Conservation (phyloP, 495 filamentous ascomycete species). For the Stereocaulon alpinum region DNA sequence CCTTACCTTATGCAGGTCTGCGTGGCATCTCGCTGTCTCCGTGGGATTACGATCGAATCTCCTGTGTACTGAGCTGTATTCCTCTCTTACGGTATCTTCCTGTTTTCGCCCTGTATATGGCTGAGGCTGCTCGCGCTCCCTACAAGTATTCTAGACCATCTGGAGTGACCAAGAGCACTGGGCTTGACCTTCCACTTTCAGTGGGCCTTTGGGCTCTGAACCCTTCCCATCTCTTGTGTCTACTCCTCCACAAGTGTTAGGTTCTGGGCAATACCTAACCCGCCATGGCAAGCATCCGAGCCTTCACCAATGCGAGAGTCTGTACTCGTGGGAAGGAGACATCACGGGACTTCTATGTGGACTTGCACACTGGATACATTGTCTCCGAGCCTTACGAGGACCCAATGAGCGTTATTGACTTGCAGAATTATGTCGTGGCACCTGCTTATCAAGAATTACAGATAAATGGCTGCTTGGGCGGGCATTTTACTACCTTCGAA, state of each 20-base stretch:
- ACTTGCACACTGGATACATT: conserved; percentile 29
- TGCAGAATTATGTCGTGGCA: conserved; percentile 66
- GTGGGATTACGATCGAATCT: background rate
- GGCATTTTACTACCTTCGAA: conserved; percentile 73
- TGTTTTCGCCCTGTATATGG: background rate
- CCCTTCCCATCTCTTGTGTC: background rate
- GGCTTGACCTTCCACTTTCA: background rate
- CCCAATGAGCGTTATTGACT: conserved; percentile 49
- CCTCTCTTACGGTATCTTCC: background rate
- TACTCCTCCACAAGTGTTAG: background rate
- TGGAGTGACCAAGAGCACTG: background rate
- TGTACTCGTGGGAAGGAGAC: conserved; percentile 33
- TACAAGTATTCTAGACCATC: background rate
- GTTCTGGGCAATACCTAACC: background rate
- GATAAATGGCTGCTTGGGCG: conserved; percentile 75
- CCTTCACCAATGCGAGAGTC: conserved; percentile 34
- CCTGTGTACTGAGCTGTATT: background rate
- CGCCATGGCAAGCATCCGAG: conserved; percentile 26
- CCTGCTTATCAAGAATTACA: conserved; percentile 81
- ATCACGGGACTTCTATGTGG: conserved; percentile 28
- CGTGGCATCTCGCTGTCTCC: background rate
- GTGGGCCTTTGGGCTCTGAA: background rate
- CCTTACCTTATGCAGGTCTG: background rate
- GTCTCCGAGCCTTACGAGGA: conserved; percentile 27
- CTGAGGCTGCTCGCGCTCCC: background rate